Evolutionary conservation across 2,329 filamentous ascomycete genomes (phyloP), one percentile per base, ranked within the genome.

Genomic region (Cordyceps farinosa): DNA sequence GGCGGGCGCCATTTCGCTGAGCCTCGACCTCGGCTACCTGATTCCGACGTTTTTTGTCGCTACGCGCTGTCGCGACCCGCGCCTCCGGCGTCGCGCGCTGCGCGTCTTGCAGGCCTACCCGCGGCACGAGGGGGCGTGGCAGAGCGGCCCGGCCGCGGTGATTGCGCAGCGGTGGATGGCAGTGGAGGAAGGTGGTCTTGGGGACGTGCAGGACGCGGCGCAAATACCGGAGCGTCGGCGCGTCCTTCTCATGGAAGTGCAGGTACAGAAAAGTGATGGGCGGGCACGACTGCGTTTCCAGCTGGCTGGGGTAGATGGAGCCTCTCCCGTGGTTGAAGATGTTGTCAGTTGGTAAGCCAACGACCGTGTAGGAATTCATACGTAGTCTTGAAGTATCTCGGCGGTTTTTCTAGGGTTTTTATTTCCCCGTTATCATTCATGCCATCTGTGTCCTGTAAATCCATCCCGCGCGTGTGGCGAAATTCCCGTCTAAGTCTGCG

Each of bases 11-110:
- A 6, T 44, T 10, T 62, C 60, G 3, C 56, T 62, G 9, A 62
- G 60, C 32, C 42, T 62, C n/a, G 60, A 62, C n/a, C 42, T 62
- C 17, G 60, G 60, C 15, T 62, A 62, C 32, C 30, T 62, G 30
- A 50, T 50, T 7, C 52, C 60, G 5, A 51, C 51, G 1, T 48
- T 55, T 9, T 62, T 55, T 44, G 30, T 30, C n/a, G 42, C 60
- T 27, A 62, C 42, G 8, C 60, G 60, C 45, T 62, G 60, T 30
- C 60, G 60, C 40, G 30, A 48, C 32, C 51, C 52, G 7, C 4
- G 22, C 29, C 30, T 62, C 15, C 40, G 60, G 13, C 38, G 32
- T 3, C 51, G 60, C 4, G 60, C 60, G n/a, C 30, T 62, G 29
- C 3, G 8, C 15, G 34, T 62, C n/a, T 22, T 62, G 32, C 51